These are phyloP conservation scores for Cordyceps javanica DNA, from an alignment of 2,329 filamentous ascomycete species.

Conservation along the genomic window DNA sequence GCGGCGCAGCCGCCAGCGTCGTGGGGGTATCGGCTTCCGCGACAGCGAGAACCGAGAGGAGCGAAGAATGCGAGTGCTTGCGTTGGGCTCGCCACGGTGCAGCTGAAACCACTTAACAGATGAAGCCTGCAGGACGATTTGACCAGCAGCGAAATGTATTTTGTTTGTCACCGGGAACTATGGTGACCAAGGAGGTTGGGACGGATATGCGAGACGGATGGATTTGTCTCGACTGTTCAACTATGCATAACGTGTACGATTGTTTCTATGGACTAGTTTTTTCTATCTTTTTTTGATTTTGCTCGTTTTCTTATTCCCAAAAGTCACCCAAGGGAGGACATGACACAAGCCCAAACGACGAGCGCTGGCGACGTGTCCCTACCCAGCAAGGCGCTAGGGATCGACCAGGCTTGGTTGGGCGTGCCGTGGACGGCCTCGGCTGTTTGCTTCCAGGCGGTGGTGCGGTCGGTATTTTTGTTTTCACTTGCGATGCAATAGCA, in stretches of 20 bases:
- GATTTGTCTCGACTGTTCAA: constrained; percentile 14
- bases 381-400: not conserved
- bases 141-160: constrained; percentile 7
- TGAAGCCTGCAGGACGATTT: not conserved
- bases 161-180: constrained; percentile 1
- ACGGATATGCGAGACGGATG: constrained; percentile 10
- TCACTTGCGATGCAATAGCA: constrained; percentile 11
- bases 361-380: constrained; percentile 3
- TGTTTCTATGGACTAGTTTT: constrained; percentile 15
- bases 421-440: constrained; percentile 9
- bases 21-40: not conserved
- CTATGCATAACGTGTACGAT: constrained; percentile 16
- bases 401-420: not conserved
- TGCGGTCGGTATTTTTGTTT: constrained; percentile 12
- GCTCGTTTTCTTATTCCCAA: constrained; percentile 13
- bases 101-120: not conserved
- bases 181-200: constrained; percentile 1
- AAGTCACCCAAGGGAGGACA: constrained; percentile 5
- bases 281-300: constrained; percentile 12
- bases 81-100: not conserved
- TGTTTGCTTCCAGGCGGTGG: constrained; percentile 9
- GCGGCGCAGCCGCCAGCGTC: constrained; percentile 10
- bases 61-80: constrained; percentile 1
- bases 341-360: not conserved
- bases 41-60: constrained; percentile 1